phyloP scores from a whole-genome alignment of 495 filamentous ascomycete species.

The Tuber borchii region DNA sequence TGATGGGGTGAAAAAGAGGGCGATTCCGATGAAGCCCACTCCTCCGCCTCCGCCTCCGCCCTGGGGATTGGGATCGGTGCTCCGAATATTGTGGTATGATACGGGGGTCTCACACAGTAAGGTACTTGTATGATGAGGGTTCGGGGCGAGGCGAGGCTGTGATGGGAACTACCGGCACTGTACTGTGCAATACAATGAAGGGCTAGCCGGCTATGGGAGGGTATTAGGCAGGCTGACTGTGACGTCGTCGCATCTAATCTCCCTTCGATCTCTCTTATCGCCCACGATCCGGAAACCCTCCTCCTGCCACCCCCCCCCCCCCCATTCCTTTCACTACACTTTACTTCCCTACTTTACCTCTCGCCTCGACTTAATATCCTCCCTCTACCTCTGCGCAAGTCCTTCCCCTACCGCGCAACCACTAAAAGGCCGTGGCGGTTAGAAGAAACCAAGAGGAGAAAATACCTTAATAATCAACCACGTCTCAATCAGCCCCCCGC shows the following conservation, averaged over 20 bases:
- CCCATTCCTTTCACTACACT: not conserved
- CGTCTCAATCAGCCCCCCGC: conserved; percentile 1
- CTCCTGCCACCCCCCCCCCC: not conserved
- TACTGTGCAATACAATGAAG: not conserved
- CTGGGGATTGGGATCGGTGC: not conserved
- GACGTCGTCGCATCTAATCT: conserved; percentile 6
- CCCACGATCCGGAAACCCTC: not conserved
- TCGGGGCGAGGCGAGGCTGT: not conserved
- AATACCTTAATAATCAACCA: conserved; percentile 2
- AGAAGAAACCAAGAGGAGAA: not conserved
- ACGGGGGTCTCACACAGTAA: too few relatives aligned
- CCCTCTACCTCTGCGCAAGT: not conserved
- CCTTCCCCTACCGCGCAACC: not conserved
- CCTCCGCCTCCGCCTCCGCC: not conserved
- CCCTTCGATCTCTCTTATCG: not conserved
- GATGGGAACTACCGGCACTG: not conserved
- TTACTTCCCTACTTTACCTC: not conserved
- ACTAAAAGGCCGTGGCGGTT: not conserved
- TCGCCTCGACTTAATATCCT: not conserved
- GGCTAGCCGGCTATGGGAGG: not conserved
- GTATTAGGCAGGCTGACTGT: not conserved
- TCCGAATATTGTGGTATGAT: not conserved
- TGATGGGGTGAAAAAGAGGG: not conserved
- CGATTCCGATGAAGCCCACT: not conserved
- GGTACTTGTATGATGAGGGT: not conserved